Percentiles rank a stretch among this genome's conserved stretches.
These are phyloP conservation scores for Venturia nashicola DNA, from an alignment of 2,329 filamentous ascomycete species.

Conservation along the genomic window DNA sequence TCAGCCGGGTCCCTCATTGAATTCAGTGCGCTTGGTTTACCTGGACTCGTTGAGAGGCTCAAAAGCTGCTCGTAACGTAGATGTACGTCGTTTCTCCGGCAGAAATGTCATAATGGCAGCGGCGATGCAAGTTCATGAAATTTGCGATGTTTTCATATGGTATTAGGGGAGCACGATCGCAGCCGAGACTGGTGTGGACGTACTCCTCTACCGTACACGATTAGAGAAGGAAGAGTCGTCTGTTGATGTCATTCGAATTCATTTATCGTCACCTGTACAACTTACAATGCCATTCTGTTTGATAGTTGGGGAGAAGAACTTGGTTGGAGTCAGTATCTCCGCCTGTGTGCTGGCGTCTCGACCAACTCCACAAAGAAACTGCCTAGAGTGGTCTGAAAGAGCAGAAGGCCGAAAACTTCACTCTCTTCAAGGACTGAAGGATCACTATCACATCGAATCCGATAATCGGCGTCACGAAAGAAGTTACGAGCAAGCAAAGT, in stretches of 20 bases:
- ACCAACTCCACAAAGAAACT: no score
- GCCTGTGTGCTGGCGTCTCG: background rate
- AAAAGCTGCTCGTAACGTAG: background rate
- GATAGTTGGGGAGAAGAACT: background rate
- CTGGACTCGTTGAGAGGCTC: background rate
- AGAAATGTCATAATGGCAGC: background rate
- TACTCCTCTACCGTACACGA: background rate
- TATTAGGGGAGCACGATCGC: background rate
- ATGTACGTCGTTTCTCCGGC: background rate
- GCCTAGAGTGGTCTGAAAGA: background rate
- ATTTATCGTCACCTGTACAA: background rate
- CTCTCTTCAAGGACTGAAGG: background rate
- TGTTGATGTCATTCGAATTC: background rate
- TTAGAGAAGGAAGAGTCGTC: background rate
- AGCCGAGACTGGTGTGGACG: background rate
- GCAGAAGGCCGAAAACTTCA: background rate
- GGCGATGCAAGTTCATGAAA: background rate
- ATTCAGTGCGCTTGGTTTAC: background rate
- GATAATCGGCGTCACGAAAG: background rate
- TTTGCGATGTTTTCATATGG: background rate
- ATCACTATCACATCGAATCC: background rate
- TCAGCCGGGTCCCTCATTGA: background rate
- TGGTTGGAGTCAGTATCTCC: background rate
- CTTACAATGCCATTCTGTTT: background rate
- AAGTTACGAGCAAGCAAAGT: background rate